Percentiles rank a stretch among this genome's conserved stretches.
phyloP scores from a whole-genome alignment of 352 stramenopile genomes.

The Paralagenidium karlingii region DNA sequence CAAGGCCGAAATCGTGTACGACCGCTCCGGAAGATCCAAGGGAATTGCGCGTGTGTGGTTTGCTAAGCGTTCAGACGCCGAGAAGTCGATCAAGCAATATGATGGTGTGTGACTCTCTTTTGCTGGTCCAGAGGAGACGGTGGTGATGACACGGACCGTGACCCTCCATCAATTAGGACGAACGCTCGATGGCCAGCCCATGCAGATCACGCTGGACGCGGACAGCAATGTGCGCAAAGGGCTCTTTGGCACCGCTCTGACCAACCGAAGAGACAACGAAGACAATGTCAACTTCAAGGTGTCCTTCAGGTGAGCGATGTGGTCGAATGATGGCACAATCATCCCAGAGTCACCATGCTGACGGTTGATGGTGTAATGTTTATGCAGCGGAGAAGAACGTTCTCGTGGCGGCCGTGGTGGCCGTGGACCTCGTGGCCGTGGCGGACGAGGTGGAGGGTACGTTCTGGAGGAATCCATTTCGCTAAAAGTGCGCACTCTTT shows the following conservation, averaged over 20 bases:
- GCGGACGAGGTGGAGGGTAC: conserved; percentile 20
- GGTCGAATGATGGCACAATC: too few relatives aligned
- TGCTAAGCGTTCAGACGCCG: conserved; percentile 37
- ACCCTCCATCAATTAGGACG: conserved; percentile 20
- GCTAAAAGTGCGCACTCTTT: conserved; percentile 4
- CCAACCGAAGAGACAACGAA: conserved; percentile 31
- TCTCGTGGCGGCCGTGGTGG: conserved; percentile 18
- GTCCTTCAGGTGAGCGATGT: conserved; percentile 38
- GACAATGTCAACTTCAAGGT: conserved; percentile 73
- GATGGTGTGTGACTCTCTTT: conserved; percentile 23
- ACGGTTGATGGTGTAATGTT: neutral
- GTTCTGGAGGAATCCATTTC: conserved; percentile 5
- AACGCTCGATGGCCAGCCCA: conserved; percentile 56
- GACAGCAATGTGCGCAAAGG: conserved; percentile 66
- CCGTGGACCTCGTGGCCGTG: conserved; percentile 11
- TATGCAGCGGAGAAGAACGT: conserved; percentile 16
- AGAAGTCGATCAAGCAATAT: conserved; percentile 78
- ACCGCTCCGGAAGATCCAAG: conserved; percentile 71
- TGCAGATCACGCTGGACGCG: conserved; percentile 57
- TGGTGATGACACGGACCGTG: neutral
- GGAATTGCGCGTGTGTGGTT: conserved; percentile 73
- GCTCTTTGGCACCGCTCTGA: conserved; percentile 61
- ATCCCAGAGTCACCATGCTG: neutral
- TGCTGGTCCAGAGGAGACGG: neutral
- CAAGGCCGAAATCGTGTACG: conserved; percentile 74